Evolutionary conservation across 768 basidiomycete species (phyloP).

Genomic region (Auriscalpium vulgare): DNA sequence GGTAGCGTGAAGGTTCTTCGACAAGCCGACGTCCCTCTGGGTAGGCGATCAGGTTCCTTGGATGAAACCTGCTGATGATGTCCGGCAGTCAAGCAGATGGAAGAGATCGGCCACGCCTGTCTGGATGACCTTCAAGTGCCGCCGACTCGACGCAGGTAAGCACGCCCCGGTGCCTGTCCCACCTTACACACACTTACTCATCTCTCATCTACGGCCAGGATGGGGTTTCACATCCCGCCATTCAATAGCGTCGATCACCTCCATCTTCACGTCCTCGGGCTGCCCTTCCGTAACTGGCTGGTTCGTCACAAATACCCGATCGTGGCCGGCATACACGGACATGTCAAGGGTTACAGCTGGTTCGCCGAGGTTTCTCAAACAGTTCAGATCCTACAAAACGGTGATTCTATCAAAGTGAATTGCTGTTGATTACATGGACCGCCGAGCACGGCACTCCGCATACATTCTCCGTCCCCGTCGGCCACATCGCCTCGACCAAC

Average conservation of each 20-base stretch:
- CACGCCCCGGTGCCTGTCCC: too few species aligned
- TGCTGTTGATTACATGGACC: neutral
- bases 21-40: constrained; percentile 36
- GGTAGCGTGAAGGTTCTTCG: constrained; percentile 47
- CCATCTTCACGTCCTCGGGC: constrained; percentile 64
- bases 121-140: constrained; percentile 42
- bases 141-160: constrained; percentile 36
- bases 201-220: constrained; percentile 27
- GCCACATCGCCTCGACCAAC: too few species aligned
- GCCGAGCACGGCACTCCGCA: too few species aligned
- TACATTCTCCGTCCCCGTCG: too few species aligned
- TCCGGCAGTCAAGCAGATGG: constrained; percentile 37
- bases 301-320: constrained; percentile 43
- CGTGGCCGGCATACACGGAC: constrained; percentile 27
- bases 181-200: too few species aligned
- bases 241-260: constrained; percentile 67
- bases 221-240: constrained; percentile 80
- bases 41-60: constrained; percentile 21
- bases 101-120: constrained; percentile 41
- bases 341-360: constrained; percentile 65
- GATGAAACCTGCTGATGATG: constrained; percentile 8
- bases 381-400: constrained; percentile 49
- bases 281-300: constrained; percentile 47
- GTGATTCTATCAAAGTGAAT: constrained; percentile 29
- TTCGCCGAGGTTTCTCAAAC: constrained; percentile 59